A percentile compares a stretch with the other conserved stretches of the same genome.
Evolutionary conservation across 148 eudicot species (phyloP).

Genomic region (Rhododendron williamsianum): DNA sequence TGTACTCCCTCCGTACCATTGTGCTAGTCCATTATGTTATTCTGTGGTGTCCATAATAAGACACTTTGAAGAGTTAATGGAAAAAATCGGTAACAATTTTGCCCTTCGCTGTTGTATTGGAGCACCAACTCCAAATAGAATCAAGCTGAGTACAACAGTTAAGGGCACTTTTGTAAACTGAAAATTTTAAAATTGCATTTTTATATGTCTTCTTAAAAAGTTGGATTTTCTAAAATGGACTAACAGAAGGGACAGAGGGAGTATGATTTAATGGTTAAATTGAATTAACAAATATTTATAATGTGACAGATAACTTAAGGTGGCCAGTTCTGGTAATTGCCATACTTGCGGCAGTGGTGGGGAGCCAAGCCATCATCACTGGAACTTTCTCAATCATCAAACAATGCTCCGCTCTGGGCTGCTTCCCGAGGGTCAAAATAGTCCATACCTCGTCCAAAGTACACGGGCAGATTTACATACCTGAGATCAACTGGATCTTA

Average conservation of each 20-base stretch:
- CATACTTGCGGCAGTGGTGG: conserved; percentile 92
- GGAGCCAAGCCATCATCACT: conserved; percentile 95
- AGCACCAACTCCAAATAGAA: not conserved
- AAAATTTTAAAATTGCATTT: not conserved
- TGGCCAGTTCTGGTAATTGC: conserved; percentile 93
- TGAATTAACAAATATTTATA: not conserved
- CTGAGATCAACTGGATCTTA: conserved; percentile 87
- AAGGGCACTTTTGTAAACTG: not conserved
- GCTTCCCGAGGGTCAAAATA: conserved; percentile 85
- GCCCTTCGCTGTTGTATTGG: not conserved
- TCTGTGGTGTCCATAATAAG: not conserved
- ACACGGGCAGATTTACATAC: conserved; percentile 94
- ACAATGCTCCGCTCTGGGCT: conserved; percentile 88
- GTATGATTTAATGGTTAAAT: not conserved
- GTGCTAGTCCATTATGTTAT: not conserved
- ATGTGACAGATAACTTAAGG: conserved; percentile 60
- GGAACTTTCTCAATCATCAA: conserved; percentile 97
- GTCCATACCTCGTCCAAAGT: conserved; percentile 83
- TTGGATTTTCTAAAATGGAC: not conserved
- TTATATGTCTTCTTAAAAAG: not conserved
- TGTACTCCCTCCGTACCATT: not conserved
- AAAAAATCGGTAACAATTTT: not conserved
- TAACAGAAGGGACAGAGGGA: not conserved
- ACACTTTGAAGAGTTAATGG: not conserved
- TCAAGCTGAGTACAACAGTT: not conserved